A percentile compares a stretch with the other conserved stretches of the same genome.
These are phyloP conservation scores for cucumber (Cucumis sativus) DNA, from an alignment of 306 rosid species.

Conservation along the genomic window Cucumber_9930_V3 NC_026655.2:27076501-27077000, in stretches of 20 bases:
- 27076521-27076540: too few relatives aligned
- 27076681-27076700: too few relatives aligned
- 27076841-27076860: conserved; percentile 29
- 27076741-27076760: not conserved
- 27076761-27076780: not conserved
- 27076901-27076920: conserved; percentile 38
- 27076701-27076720: not conserved
- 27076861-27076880: conserved; percentile 46
- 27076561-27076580: too few relatives aligned
- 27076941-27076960: conserved; percentile 46
- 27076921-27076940: conserved; percentile 87
- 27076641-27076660: too few relatives aligned
- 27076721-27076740: not conserved
- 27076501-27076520: too few relatives aligned
- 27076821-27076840: conserved; percentile 13
- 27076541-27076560: too few relatives aligned
- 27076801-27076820: conserved; percentile 3
- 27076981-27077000: not conserved
- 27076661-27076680: too few relatives aligned
- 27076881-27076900: conserved; percentile 34
- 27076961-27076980: not conserved
- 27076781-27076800: conserved; percentile 1
- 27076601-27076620: too few relatives aligned
- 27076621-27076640: too few relatives aligned
- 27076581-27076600: too few relatives aligned